Evolutionary conservation across 179 eudicot species (phyloP), one percentile per base, ranked within the genome.

Genomic region (Camellia oleifera): DNA sequence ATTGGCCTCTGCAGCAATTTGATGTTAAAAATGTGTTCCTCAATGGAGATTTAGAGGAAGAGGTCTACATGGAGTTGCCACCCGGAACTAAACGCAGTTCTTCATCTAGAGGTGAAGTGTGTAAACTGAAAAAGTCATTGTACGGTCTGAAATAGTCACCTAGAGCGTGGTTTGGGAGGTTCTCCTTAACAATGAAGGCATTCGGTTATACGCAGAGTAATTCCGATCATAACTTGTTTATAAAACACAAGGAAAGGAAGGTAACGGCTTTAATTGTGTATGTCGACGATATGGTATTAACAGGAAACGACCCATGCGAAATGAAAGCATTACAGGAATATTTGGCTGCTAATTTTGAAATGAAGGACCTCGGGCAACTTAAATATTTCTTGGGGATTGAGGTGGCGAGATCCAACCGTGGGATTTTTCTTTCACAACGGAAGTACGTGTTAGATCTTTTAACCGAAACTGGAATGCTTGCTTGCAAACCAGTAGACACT

Each of bases 321-420:
- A 46, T 1, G 11, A 23, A 3, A 18, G 57, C 14, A 2, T 4
- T 50, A 46, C 12, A 48, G 12, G 54, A 71, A 2, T 48, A 46
- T n/a, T 46, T 71, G 8, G 4, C 57, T 4, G 2, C 8, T 46
- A 32, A 52, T 4, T 45, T 76, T 63, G 69, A 63, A 45, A 62
- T 60, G 69, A 76, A 75, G 9, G 73, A 45, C 44, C 10, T 69
- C 3, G 73, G 56, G 53, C 71, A 67, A 2, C 2, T 67, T 0
- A 56, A 23, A 58, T 57, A 56, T 14, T 56, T 54, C 68, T 60
- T 75, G 12, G 78, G 78, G 5, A 60, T 60, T 56, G 77, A 54
- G 8, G 46, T 75, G 3, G 68, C 26, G 42, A 58, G 69, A 60
- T 75, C 69, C 8, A 75, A 17, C 0, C 54, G 44, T 0, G 67